Evolutionary conservation across 164 flowering plant species (phyloP), one percentile per base, ranked within the genome.

Genomic region (Liriodendron chinense): DNA sequence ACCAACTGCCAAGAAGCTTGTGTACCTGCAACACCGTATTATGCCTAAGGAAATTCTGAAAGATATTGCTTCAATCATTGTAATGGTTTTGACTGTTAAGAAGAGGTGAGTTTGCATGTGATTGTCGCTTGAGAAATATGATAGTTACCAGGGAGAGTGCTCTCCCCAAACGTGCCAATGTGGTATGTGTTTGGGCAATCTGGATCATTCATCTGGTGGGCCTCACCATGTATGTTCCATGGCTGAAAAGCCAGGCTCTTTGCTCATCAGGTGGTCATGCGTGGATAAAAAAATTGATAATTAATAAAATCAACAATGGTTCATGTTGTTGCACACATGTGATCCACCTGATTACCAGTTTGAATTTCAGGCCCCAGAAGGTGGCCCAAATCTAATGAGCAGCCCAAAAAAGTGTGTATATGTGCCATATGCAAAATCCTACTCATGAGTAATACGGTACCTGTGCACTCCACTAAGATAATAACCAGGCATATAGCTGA

Each of bases 401-500:
- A 53, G 18, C 18, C 59, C 59, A 53, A 53, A 53, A 56, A 25
- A 53, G 24, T 10, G 8, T 20, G 14, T 14, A 59, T 1, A 59
- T 47, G 7, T 16, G 13, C 59, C 16, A 12, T 53, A 12, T 53
- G 8, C 13, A 53, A 53, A 53, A 16, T 53, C 16, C 16, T 16
- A 53, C 4, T 12, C 16, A 14, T 16, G 18, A 16, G 7, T 70
- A 24, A 70, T 18, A 66, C 63, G n/a, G 64, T 87, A 94, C 99
- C 89, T 90, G 88, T 96, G 99, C 75, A 84, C 59, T 78, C 62
- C 97, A 79, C 95, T 78, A 65, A 94, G 59, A 79, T 94, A 96
- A 80, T 90, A 85, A 20, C 98, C 94, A 69, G 99, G 99, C 61
- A 94, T 86, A 79, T 91, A 92, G 73, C 8, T 69, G 79, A 96